Percentiles rank a stretch among this genome's conserved stretches.
Evolutionary conservation across 1,284 basidiomycete species (phyloP).

Genomic region (Cryptococcus sp.): DNA sequence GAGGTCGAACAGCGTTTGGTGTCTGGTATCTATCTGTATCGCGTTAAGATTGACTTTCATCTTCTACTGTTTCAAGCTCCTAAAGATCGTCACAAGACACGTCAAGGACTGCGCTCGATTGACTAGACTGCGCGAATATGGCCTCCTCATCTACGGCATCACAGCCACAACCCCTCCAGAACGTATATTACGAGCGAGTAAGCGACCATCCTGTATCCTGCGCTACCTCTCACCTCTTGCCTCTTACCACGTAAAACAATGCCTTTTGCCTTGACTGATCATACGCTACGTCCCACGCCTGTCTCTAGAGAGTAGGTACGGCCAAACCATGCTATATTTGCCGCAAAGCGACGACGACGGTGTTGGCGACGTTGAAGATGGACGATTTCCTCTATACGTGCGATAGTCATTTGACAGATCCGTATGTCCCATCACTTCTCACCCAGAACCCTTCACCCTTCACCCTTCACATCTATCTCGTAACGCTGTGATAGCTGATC

Average conservation of each 20-base stretch:
- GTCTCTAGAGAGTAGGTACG: slow-evolving; percentile 46
- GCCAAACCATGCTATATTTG: slow-evolving; percentile 50
- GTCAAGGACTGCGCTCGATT: too few relatives aligned
- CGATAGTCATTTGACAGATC: slow-evolving; percentile 47
- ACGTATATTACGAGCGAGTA: slow-evolving; percentile 52
- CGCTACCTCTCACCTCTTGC: not conserved
- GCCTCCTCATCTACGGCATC: not conserved
- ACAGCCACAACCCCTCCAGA: slow-evolving; percentile 29
- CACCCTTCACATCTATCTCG: not conserved
- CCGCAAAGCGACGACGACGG: slow-evolving; percentile 43
- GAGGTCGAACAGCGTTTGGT: too few relatives aligned
- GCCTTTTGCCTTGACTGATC: not conserved
- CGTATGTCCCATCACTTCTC: slow-evolving; percentile 41
- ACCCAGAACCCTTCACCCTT: not conserved
- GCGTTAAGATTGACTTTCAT: too few relatives aligned
- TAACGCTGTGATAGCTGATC: not conserved
- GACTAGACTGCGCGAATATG: too few relatives aligned
- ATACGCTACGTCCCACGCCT: not conserved
- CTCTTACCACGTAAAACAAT: not conserved
- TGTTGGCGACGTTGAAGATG: slow-evolving; percentile 48
- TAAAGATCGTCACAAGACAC: too few relatives aligned
- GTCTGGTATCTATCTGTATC: too few relatives aligned
- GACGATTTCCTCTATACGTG: slow-evolving; percentile 53
- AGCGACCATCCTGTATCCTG: slow-evolving; percentile 6
- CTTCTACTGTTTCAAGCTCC: too few relatives aligned